phyloP scores from a whole-genome alignment of 257 asterid species.

The Salvia miltiorrhiza region DNA sequence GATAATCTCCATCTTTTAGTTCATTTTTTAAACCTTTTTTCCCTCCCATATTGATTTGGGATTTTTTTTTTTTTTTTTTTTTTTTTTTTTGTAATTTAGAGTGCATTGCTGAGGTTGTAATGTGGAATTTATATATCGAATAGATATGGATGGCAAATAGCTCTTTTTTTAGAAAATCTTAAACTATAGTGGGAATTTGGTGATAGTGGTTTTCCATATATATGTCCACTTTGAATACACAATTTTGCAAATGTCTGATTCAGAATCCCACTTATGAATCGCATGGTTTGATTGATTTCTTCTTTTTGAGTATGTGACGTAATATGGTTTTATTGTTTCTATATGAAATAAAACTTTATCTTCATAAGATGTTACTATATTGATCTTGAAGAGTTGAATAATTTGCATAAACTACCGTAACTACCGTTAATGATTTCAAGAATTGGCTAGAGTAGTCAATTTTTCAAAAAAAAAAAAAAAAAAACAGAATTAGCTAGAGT shows the following conservation, averaged over 20 bases:
- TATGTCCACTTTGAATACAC: conserved; percentile 20
- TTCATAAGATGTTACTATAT: neutral
- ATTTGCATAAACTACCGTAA: neutral
- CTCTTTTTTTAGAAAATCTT: neutral
- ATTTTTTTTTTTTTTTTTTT: neutral
- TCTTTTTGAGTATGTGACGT: neutral
- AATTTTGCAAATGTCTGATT: conserved; percentile 31
- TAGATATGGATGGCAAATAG: neutral
- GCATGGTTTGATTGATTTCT: neutral
- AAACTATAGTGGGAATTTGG: neutral
- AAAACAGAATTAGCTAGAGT: too few relatives aligned
- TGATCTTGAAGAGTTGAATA: conserved; percentile 15
- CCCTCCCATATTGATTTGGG: neutral
- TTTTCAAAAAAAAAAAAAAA: too few relatives aligned
- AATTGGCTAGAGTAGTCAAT: too few relatives aligned
- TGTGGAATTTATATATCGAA: conserved; percentile 8
- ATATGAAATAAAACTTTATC: conserved; percentile 3
- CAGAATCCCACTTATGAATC: conserved; percentile 31
- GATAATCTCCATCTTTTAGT: neutral
- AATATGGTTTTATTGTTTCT: neutral
- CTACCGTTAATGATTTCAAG: neutral
- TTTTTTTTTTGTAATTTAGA: neutral
- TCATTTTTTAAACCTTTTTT: neutral
- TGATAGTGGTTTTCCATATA: conserved; percentile 25
- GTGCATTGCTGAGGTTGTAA: conserved; percentile 16